Base-by-base conservation (phyloP, 73 alveolate genomes). In the Blepharisma japonicum region DNA sequence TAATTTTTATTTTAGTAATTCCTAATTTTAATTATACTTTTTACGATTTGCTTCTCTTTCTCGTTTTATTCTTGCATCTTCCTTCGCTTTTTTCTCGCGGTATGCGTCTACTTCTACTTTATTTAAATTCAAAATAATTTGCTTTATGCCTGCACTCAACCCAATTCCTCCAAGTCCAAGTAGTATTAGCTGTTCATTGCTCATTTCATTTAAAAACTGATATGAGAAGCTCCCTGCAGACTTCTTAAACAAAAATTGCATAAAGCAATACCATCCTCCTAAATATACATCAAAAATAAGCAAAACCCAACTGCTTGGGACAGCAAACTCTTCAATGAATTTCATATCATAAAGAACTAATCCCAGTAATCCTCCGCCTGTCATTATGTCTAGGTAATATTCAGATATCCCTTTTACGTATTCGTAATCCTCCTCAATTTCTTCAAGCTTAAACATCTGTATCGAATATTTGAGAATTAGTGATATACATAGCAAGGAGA, bases 241-340 rank as follows among this genome's bases (percentile, higher is more conserved):
- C 23, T 61, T 61, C 5, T 61, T 61, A 61, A n/a, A 61, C 74
- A 61, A 14, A 61, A 18, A 61, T 25, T 61, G 74, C 47, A 61
- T 39, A 25, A 61, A 61, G 48, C 74, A 61, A 39, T 61, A 61
- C 74, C 74, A 61, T 14, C 74, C 74, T 14, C 18, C 47, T 8
- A 61, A 39, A 61, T 61, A 61, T 2, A 25, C 47, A 25, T 61
- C 74, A 61, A 61, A 61, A 25, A 61, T 61, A 14, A 61, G 14
- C 47, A 61, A 61, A 5, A 61, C 23, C 39, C 47, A 14, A n/a
- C 74, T 14, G 23, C 74, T 61, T 8, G 74, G 74, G 46, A 9
- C 18, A 39, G 14, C 74, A 61, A 61, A 61, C n/a, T 61, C 11
- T 25, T 61, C 23, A 14, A 61, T 18, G 5, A 14, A 14, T 25